These are phyloP conservation scores for Thermomucor indicae-seudaticae DNA, from an alignment of 371 early-diverging fungal species.

Conservation along the genomic window DNA sequence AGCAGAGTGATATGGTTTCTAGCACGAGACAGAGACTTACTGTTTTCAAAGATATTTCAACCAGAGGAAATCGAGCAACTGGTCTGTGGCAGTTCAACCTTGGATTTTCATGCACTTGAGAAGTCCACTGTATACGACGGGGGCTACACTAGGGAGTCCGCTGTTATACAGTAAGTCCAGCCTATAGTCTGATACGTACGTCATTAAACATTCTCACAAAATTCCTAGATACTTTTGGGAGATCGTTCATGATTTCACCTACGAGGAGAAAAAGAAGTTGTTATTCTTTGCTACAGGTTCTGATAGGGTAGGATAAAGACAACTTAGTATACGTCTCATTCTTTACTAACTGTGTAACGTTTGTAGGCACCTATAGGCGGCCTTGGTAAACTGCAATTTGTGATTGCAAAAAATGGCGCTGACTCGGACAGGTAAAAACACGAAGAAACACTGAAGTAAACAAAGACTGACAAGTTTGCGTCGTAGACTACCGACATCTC, in stretches of 20 bases:
- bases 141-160: conserved; percentile 64
- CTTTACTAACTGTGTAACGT: conserved; percentile 88
- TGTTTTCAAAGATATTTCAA: conserved; percentile 62
- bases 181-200: conserved; percentile 8
- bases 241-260: conserved; percentile 77
- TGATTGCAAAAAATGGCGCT: conserved; percentile 96
- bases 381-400: conserved; percentile 85
- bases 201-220: not conserved
- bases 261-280: conserved; percentile 86
- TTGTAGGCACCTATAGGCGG: conserved; percentile 95
- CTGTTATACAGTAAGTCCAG: conserved; percentile 51
- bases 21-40: not conserved
- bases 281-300: conserved; percentile 97
- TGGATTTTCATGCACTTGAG: conserved; percentile 86
- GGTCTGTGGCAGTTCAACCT: conserved; percentile 88
- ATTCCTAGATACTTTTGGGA: conserved; percentile 84
- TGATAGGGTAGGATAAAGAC: conserved; percentile 65
- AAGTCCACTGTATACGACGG: conserved; percentile 87
- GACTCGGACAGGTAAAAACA: conserved; percentile 69
- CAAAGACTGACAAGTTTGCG: conserved; percentile 27
- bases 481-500: conserved; percentile 63
- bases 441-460: not conserved
- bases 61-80: conserved; percentile 95
- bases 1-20: not conserved
- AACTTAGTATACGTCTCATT: conserved; percentile 72